Evolutionary conservation across 805 yeast species (phyloP), one percentile per base, ranked within the genome.

Genomic region (Candida khao-thaluensis): DNA sequence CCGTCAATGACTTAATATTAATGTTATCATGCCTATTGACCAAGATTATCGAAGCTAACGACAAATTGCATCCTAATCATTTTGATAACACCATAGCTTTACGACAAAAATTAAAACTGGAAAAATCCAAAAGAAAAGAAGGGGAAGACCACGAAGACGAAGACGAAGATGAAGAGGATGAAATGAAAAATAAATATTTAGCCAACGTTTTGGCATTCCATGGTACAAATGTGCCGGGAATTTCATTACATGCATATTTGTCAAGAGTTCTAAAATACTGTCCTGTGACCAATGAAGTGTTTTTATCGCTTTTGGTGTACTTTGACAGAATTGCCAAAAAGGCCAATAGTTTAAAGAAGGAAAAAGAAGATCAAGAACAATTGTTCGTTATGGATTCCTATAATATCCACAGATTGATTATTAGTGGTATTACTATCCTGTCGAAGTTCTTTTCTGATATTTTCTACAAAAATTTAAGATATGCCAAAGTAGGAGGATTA

Each of bases 261-360:
- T 77, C 87, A 30, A 79, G 99, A 56, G 91, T 93, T 20, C 77
- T 91, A 58, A 91, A 91, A 62, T 93, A 93, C 64, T 93, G 99
- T 60, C 98, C 99, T 0, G 93, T 93, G n/a, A 90, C 99, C 2
- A 91, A 91, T 62, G 98, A 93, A 59, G 98, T 93, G 23, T 93
- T 90, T 60, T 66, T 93, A 34, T 82, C 96, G 26, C 65, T 93
- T 24, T 71, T 93, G 52, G 97, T 93, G 21, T 93, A 93, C 60
- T 89, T 93, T 65, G 99, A 93, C 63, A 70, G 98, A 46, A 88
- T 91, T 31, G 93, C 95, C 14, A 86, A 86, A 54, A 74, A 86
- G 45, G 88, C 93, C 30, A 84, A 85, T 54, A 74, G 64, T 43
- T 52, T 69, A 30, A 60, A 59, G 18, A 45, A 44, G 16, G 54